Conservation (phyloP, 2,329 filamentous ascomycete genomes). For the Colletotrichum agaves region DNA sequence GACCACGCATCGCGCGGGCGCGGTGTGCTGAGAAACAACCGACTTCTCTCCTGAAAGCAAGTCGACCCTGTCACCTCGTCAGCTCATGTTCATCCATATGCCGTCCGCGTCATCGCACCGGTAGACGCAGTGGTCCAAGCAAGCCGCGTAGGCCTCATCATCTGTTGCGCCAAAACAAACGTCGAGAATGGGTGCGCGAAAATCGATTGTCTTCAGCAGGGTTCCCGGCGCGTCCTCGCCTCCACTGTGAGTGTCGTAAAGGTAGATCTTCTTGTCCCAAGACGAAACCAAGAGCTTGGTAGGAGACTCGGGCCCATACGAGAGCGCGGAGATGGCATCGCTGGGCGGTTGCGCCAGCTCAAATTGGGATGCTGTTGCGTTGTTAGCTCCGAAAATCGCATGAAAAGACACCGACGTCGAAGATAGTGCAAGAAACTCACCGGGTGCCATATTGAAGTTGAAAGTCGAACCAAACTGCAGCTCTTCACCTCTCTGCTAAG, state of each 20-base stretch:
- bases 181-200: constrained; percentile 87
- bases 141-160: constrained; percentile 85
- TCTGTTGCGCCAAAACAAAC: constrained; percentile 89
- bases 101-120: constrained; percentile 58
- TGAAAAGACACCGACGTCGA: background rate
- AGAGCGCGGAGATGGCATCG: constrained; percentile 87
- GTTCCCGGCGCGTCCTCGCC: constrained; percentile 68
- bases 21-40: constrained; percentile 80
- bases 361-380: constrained; percentile 73
- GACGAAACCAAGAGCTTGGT: constrained; percentile 87
- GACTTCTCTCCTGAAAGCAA: constrained; percentile 77
- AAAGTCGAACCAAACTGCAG: constrained; percentile 12
- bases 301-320: constrained; percentile 82
- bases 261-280: constrained; percentile 92
- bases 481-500: constrained; percentile 11
- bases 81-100: background rate
- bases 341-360: constrained; percentile 83
- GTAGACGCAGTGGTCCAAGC: constrained; percentile 87
- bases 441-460: constrained; percentile 51
- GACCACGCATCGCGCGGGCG: constrained; percentile 84
- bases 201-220: constrained; percentile 79
- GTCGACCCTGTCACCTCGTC: constrained; percentile 62
- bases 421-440: constrained; percentile 42
- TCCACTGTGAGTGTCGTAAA: constrained; percentile 77
- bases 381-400: constrained; percentile 37